phyloP scores from a whole-genome alignment of 2,329 filamentous ascomycete genomes.

The Colletotrichum lupini region DNA sequence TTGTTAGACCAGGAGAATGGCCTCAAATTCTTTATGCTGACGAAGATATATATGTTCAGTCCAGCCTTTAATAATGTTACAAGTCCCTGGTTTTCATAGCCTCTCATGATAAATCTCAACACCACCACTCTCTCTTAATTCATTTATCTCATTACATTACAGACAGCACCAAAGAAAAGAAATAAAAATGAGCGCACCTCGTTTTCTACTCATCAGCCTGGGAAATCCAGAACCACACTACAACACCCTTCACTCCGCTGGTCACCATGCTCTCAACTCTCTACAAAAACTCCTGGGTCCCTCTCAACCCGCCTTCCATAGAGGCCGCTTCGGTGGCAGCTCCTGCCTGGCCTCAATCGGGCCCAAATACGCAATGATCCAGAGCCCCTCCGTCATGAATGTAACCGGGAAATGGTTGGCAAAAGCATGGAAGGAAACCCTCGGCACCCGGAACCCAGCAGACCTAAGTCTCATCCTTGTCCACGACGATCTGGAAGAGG shows the following conservation, averaged over 20 bases:
- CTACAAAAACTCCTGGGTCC: slow-evolving; percentile 62
- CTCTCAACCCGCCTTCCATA: slow-evolving; percentile 60
- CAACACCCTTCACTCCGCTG: slow-evolving; percentile 86
- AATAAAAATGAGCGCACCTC: slow-evolving; percentile 45
- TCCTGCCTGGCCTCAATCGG: slow-evolving; percentile 60
- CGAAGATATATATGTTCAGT: background rate
- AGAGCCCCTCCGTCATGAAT: slow-evolving; percentile 87
- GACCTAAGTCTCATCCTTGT: slow-evolving; percentile 75
- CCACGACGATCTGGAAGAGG: slow-evolving; percentile 87
- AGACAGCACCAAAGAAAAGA: background rate
- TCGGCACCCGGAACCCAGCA: slow-evolving; percentile 49
- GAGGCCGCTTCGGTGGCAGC: slow-evolving; percentile 59
- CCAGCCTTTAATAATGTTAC: background rate
- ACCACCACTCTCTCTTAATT: background rate
- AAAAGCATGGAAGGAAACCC: slow-evolving; percentile 70
- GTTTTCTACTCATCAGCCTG: slow-evolving; percentile 84
- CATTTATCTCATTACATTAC: too few species aligned
- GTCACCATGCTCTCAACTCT: slow-evolving; percentile 79
- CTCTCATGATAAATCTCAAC: background rate
- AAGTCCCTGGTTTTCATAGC: background rate
- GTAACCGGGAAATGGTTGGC: slow-evolving; percentile 78
- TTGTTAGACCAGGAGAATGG: background rate
- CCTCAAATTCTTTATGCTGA: background rate
- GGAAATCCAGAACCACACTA: slow-evolving; percentile 84
- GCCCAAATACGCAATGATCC: slow-evolving; percentile 73